Evolutionary conservation across 305 asterid genomes (phyloP).

Genomic region (Fraxinus albicans): DNA sequence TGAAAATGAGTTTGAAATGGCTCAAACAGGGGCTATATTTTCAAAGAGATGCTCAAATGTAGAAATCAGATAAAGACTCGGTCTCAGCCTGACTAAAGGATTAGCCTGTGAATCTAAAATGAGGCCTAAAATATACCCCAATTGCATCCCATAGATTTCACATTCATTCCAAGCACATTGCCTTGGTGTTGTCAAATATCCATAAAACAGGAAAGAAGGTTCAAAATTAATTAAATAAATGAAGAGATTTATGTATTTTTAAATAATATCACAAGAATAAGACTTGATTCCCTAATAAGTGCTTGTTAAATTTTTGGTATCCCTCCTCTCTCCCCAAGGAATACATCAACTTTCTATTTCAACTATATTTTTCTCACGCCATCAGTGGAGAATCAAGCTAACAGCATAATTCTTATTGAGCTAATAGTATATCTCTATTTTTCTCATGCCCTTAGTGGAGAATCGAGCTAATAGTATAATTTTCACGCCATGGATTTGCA

Average conservation of each 20-base stretch:
- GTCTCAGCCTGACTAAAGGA: background rate
- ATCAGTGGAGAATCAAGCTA: background rate
- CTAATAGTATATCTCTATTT: background rate
- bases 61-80: background rate
- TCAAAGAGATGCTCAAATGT: background rate
- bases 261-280: background rate
- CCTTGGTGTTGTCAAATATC: background rate
- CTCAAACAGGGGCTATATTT: background rate
- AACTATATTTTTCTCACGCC: background rate
- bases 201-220: background rate
- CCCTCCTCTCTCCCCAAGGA: background rate
- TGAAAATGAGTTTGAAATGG: background rate
- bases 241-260: background rate
- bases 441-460: background rate
- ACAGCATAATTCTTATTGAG: background rate
- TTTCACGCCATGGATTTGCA: background rate
- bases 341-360: background rate
- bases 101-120: background rate
- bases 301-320: background rate
- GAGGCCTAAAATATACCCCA: background rate
- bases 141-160: background rate
- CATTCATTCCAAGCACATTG: background rate
- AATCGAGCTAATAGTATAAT: background rate
- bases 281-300: background rate
- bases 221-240: background rate